Evolutionary conservation across 345 rosid genomes (phyloP).

Genomic region (Pistacia atlantica): DNA sequence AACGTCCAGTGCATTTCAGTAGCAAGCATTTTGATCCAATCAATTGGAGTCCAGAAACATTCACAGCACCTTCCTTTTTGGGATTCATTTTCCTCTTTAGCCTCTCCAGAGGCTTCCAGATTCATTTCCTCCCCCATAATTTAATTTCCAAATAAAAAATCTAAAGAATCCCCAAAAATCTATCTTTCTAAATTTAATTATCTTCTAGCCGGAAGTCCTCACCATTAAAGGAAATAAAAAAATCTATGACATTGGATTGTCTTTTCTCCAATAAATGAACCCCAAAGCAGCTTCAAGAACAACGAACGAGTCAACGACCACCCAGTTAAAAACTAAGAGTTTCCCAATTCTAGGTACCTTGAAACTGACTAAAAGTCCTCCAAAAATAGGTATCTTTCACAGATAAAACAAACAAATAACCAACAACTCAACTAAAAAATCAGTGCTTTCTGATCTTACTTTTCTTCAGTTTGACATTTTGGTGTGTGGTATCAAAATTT

Average conservation of each 20-base stretch:
- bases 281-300: not conserved
- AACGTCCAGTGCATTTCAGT: slow-evolving; percentile 91
- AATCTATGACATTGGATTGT: not conserved
- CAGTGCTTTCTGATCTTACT: not conserved
- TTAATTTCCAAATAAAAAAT: slow-evolving; percentile 2
- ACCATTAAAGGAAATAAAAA: no score
- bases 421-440: not conserved
- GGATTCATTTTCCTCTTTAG: slow-evolving; percentile 26
- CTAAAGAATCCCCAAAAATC: not conserved
- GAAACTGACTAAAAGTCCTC: not conserved
- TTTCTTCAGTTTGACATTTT: not conserved
- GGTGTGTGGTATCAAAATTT: not conserved
- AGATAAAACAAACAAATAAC: not conserved
- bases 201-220: not conserved
- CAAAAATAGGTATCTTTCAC: not conserved
- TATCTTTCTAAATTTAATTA: not conserved
- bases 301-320: not conserved
- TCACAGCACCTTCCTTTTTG: slow-evolving; percentile 23
- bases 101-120: slow-evolving; percentile 41
- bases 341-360: slow-evolving; percentile 8
- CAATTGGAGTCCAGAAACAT: slow-evolving; percentile 52
- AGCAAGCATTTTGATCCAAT: slow-evolving; percentile 82
- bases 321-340: slow-evolving; percentile 6
- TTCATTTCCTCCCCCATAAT: slow-evolving; percentile 53
- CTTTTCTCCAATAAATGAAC: not conserved